Base-by-base conservation (phyloP, 345 rosid species). In the Eucalyptus fibrosa region DNA sequence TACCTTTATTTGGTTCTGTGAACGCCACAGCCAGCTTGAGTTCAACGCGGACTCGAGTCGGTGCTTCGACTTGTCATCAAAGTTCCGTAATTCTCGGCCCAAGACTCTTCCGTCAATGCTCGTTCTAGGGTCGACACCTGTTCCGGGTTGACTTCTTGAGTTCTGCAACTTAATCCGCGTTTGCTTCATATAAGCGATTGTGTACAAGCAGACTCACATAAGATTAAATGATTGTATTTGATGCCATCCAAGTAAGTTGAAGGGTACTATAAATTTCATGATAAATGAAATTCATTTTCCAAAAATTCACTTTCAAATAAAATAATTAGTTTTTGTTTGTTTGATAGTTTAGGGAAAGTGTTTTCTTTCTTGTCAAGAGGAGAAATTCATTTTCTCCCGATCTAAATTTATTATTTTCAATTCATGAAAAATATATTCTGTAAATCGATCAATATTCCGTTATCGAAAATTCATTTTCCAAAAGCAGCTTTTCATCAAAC, bases 371-470 rank as follows among this genome's bases (percentile, higher is more conserved):
- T 8, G 40, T 0, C 6, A 49, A n/a, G 3, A 32, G 12, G 4
- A 10, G 13, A 5, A 18, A 9, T 2, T 8, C 6, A 4, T 69
- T 69, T 69, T 34, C 44, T 69, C 4, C 8, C 8, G 0, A 32
- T 34, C 24, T 8, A 5, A 32, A 17, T 18, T 34, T 69, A 8
- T 69, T 37, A 32, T 72, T 34, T 72, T 34, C 14, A 72, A 23
- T 72, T 34, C 14, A 18, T 5, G 13, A 3, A 72, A 69, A 69
- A 5, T 16, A 18, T 69, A 8, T 69, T 32, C 6, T 1, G 2
- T 17, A 67, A 4, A n/a, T 69, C 2, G 4, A 69, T 69, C 23
- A 17, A 1, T 18, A 17, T 69, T 32, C 42, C 0, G 0, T 34
- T 11, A 32, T 17, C 0, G 7, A 10, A 69, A 69, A 32, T 17